phyloP scores from a whole-genome alignment of 495 filamentous ascomycete species.

The Xylaria longipes region DNA sequence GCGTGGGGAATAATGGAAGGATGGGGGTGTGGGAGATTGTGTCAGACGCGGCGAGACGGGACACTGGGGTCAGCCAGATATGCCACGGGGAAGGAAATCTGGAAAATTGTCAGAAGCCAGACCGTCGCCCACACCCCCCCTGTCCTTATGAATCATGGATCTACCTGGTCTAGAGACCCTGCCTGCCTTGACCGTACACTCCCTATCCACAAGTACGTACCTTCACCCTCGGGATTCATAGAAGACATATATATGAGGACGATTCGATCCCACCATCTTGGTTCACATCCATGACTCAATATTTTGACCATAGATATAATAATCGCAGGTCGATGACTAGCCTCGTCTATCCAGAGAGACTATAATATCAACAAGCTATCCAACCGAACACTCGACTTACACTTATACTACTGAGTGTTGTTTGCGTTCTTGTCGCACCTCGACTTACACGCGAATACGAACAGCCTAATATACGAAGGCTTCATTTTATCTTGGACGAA shows the following conservation, averaged over 20 bases:
- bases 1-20: conserved; percentile 24
- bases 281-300: conserved; percentile 14
- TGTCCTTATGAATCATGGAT: conserved; percentile 39
- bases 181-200: conserved; percentile 20
- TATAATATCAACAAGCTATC: conserved; percentile 11
- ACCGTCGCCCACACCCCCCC: conserved; percentile 37
- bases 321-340: not conserved
- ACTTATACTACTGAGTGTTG: not conserved
- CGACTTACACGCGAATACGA: not conserved
- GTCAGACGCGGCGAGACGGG: conserved; percentile 40
- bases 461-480: conserved; percentile 1
- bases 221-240: conserved; percentile 3
- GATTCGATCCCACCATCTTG: conserved; percentile 24
- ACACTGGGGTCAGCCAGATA: conserved; percentile 26
- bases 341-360: not conserved
- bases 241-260: conserved; percentile 28
- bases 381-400: not conserved
- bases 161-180: conserved; percentile 4
- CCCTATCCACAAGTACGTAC: conserved; percentile 26
- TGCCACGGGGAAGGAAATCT: conserved; percentile 30
- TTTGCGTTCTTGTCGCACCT: not conserved
- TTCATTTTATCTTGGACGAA: conserved; percentile 5
- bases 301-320: conserved; percentile 22
- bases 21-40: conserved; percentile 25
- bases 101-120: conserved; percentile 40